Evolutionary conservation across 148 eudicot genomes (phyloP), one percentile per base, ranked within the genome.

Genomic region (Mesembryanthemum crystallinum): DNA sequence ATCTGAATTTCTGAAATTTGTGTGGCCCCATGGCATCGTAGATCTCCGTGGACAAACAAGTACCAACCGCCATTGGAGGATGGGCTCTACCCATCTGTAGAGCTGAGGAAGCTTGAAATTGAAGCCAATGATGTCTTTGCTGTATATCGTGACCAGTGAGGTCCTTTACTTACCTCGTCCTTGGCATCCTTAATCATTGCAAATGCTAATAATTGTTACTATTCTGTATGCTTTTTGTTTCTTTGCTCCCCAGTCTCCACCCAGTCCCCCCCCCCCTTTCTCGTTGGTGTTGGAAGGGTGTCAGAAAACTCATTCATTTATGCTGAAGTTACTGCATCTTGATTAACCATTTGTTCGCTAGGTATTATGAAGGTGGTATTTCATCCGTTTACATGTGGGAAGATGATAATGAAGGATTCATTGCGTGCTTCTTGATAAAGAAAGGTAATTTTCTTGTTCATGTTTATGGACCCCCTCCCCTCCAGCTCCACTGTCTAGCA

Each of bases 81-180:
- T 71, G 94, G 94, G 66, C 88, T 89, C 62, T 85, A 82, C 73
- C 98, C 97, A 62, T 92, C 97, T 71, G 25, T 84, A 33, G 89
- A 92, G 80, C 73, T 95, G 83, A 90, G 98, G 83, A 88, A 95
- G 80, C 98, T 95, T 77, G 98, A 95, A 84, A 85, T 86, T 73
- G 98, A 95, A 88, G 98, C 98, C 81, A 95, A 95, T 85, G 98
- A 95, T 35, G 88, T 95, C 69, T 95, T 95, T 78, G 81, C 98
- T 49, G 78, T 92, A 67, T 95, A 95, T 88, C 89, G 98, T 95
- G 98, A 95, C 93, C 98, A 95, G 98, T 95, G 97, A 95, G 93
- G 97, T 92, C 87, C 97, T 89, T 87, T 87, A 90, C 96, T 92
- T 90, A 80, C 86, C 88, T 89, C 86, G 80, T 87, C 73, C 77